Evolutionary conservation across 371 early-diverging fungal species (phyloP), one percentile per base, ranked within the genome.

Genomic region (Lichtheimia ramosa): DNA sequence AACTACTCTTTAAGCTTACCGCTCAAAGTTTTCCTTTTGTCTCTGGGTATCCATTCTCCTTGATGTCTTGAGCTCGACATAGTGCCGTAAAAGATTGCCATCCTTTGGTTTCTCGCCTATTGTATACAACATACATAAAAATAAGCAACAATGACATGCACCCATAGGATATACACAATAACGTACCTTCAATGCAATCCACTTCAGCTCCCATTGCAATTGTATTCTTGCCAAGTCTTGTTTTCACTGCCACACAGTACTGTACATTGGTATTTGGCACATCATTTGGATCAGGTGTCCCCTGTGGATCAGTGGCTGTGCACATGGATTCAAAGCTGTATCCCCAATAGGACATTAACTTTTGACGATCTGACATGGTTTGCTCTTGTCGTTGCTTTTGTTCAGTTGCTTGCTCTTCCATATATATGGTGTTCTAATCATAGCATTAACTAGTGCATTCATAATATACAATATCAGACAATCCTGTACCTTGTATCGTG

Each of bases 191-290:
- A 12, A 87, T 77, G 68, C 96, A 97, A 68, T 96, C 96, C 6
- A 96, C 93, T 61, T 97, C 97, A 2, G 93, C 97, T 1, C 95
- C 97, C 77, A 96, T 85, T 10, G 96, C 73, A 5, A 96, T 58
- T 3, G 82, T 73, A 52, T 83, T 79, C 1, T 61, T 61, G 0
- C 94, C 94, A 1, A 96, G 69, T 58, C 76, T 84, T 0, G 96
- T 92, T 56, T 82, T 82, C 16, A 91, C 88, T n/a, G 96, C 88
- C 3, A 90, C 84, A 68, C 95, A 94, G 66, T 90, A 96, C 69
- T 97, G 95, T 0, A 83, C 62, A 63, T 95, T 91, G 23, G 91
- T 94, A 59, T 96, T 86, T 5, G 91, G 93, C 0, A 75, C 50
- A 12, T 88, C 64, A 3, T 68, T 57, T 10, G 82, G 61, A 46